Base-by-base conservation (phyloP, 2,329 filamentous ascomycete species). In the Graphium sp. region DNA sequence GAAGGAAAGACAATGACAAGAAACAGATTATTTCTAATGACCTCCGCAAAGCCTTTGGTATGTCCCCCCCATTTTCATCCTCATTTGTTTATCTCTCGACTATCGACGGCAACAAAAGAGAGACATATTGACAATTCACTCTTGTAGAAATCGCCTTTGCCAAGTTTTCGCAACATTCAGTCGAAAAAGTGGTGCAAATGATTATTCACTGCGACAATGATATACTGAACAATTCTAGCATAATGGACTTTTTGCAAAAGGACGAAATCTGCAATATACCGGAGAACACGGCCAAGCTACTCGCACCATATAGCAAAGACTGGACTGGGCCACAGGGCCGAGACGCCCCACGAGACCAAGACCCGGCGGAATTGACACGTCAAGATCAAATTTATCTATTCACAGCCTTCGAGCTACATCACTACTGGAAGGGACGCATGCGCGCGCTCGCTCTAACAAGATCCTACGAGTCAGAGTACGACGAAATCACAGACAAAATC, bases 371-470 rank as follows among this genome's bases (percentile, higher is more conserved):
- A 46, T 71, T 98, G 30, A 94, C 87, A 3, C 66, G 85, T 36
- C 84, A 95, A 50, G 89, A 98, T 55, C 87, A 95, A 53, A 80
- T 98, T 32, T 98, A 85, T 48, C 62, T 98, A 16, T 81, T 77
- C 47, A 95, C 89, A 5, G 82, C 87, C 2, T 95, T 79, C 44
- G 89, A 98, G 50, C 60, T 95, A 38, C 84, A 92, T 40, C 85
- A 94, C 49, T 98, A 98, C 57, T 98, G 89, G 89, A 94, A 93
- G 63, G 83, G 82, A 35, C 76, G 89, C 50, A 95, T 95, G 76
- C 72, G 89, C 40, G 89, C 89, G 21, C 64, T 98, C 39, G 66
- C 75, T 3, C 58, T 95, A 39, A 94, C 84, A 5, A 74, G 75
- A 42, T 85, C 68, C 29, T 94, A 70, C 43, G 87, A 95, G 52